These are phyloP conservation scores for Aspergillus flavus DNA, from an alignment of 2,329 filamentous ascomycete species.

Conservation along the genomic window DNA sequence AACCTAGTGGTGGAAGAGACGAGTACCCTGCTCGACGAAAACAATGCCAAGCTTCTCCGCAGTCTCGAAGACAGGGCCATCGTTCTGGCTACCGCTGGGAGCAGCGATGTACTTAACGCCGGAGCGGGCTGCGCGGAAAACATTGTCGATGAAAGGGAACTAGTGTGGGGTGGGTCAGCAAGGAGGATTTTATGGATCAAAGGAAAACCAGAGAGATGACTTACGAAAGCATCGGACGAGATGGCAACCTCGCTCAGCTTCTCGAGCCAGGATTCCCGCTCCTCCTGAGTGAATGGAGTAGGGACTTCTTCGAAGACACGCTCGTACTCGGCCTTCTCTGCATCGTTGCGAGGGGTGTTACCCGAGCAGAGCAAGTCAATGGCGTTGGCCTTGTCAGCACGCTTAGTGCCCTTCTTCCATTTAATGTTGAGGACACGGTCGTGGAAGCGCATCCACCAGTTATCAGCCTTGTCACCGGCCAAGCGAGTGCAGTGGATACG, in stretches of 20 bases:
- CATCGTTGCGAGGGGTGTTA: constrained; percentile 77
- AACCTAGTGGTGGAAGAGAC: constrained; percentile 88
- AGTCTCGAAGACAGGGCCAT: constrained; percentile 66
- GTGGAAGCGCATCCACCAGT: constrained; percentile 99
- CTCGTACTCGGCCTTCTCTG: constrained; percentile 86
- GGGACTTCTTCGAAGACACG: constrained; percentile 89
- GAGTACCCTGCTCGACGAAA: constrained; percentile 91
- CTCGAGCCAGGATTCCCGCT: constrained; percentile 82
- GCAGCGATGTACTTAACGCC: constrained; percentile 96
- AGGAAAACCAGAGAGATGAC: constrained; percentile 39
- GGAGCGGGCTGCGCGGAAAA: constrained; percentile 85
- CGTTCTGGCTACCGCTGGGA: constrained; percentile 71
- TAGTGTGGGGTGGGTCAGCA: constrained; percentile 7
- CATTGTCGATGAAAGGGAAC: constrained; percentile 99
- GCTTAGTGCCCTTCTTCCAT: constrained; percentile 98
- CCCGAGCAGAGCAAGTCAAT: constrained; percentile 94
- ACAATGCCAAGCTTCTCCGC: constrained; percentile 90
- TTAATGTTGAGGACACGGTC: constrained; percentile 82
- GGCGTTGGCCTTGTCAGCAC: constrained; percentile 95
- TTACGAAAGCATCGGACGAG: constrained; percentile 92
- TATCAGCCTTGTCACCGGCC: constrained; percentile 96
- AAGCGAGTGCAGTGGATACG: constrained; percentile 98
- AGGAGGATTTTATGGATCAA: not conserved
- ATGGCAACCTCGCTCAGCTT: constrained; percentile 77
- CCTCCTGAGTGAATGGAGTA: constrained; percentile 75